Evolutionary conservation across 345 rosid genomes (phyloP).

Genomic region (Orychophragmus violaceus): DNA sequence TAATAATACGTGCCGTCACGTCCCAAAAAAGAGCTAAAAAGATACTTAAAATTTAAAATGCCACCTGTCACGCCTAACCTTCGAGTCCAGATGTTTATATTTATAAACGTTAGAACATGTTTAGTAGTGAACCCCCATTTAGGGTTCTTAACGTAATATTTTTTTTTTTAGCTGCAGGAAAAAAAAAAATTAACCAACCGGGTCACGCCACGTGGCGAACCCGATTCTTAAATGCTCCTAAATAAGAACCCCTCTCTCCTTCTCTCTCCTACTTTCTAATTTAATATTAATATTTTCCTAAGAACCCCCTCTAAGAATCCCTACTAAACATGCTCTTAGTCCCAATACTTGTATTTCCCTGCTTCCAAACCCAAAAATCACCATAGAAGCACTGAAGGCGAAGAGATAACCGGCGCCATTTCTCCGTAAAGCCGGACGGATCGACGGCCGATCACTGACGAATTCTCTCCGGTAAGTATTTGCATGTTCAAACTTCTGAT

Average conservation of each 20-base stretch:
- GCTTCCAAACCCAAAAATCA: conserved; percentile 17
- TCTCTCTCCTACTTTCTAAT: no score
- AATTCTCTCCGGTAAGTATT: conserved; percentile 11
- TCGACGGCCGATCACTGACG: conserved; percentile 7
- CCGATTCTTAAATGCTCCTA: no score
- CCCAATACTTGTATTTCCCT: conserved; percentile 5
- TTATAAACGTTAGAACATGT: conserved; percentile 17
- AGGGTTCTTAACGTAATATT: no score
- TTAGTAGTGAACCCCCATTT: no score
- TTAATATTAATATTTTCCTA: no score
- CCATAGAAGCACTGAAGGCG: conserved; percentile 5
- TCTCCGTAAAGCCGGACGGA: neutral
- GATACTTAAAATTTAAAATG: neutral
- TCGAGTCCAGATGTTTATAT: conserved; percentile 18
- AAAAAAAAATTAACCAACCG: no score
- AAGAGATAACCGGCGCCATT: conserved; percentile 10
- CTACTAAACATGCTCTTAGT: no score
- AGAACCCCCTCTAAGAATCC: no score
- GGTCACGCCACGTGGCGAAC: no score
- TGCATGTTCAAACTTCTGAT: conserved; percentile 3
- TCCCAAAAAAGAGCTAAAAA: conserved; percentile 16
- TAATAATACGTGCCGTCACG: conserved; percentile 32
- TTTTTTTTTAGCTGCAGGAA: no score
- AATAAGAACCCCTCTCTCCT: no score
- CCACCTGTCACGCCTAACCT: conserved; percentile 10